phyloP scores from a whole-genome alignment of 371 early-diverging fungal species.

The Synchytrium microbalum region DNA sequence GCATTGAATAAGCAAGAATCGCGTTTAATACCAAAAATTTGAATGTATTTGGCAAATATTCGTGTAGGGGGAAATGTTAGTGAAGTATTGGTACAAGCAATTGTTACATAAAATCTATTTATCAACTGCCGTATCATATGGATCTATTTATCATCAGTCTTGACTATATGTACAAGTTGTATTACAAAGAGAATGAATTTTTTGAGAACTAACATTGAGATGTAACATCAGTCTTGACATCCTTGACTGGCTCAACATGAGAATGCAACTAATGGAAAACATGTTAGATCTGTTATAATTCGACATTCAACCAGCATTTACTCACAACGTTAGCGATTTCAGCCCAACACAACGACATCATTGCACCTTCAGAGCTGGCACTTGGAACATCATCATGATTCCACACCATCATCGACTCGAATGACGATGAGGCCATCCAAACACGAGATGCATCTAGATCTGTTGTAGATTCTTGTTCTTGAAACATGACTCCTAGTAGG shows the following conservation, averaged over 20 bases:
- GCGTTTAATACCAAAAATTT: too few species aligned
- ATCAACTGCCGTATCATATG: too few species aligned
- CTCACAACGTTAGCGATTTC: slow-evolving; percentile 11
- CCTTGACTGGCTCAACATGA: neutral
- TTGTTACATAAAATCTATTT: too few species aligned
- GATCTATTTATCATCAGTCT: too few species aligned
- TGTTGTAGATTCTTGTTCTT: slow-evolving; percentile 3
- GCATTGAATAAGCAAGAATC: too few species aligned
- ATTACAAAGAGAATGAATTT: too few species aligned
- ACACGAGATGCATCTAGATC: slow-evolving; percentile 1
- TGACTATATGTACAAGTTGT: too few species aligned
- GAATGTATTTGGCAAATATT: too few species aligned
- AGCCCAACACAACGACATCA: slow-evolving; percentile 9
- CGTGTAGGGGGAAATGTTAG: too few species aligned
- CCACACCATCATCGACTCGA: slow-evolving; percentile 15
- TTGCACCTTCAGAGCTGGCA: neutral
- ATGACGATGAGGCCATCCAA: slow-evolving; percentile 6
- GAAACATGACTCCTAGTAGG: neutral
- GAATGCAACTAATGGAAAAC: neutral
- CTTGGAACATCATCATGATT: slow-evolving; percentile 17
- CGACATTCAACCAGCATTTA: neutral
- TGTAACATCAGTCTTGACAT: too few species aligned
- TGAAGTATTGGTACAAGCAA: too few species aligned
- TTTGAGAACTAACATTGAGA: too few species aligned
- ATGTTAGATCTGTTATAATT: neutral